Conservation (phyloP, 2,329 filamentous ascomycete genomes). For the Spiromastix sp. region DNA sequence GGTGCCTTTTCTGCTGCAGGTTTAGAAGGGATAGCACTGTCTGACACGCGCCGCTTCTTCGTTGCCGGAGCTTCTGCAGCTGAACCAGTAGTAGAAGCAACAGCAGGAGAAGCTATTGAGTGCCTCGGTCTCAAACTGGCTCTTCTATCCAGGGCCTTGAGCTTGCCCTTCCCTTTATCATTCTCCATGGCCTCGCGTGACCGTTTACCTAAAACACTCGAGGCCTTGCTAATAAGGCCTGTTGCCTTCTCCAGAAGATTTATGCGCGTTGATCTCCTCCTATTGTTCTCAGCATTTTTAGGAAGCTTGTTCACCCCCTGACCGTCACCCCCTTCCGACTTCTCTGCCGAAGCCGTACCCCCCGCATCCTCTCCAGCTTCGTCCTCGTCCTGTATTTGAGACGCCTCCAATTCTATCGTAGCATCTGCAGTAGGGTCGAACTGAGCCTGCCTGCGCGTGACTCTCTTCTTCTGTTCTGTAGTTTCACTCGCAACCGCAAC, state of each 20-base stretch:
- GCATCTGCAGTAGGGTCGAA: neutral
- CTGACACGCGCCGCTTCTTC: conserved; percentile 35
- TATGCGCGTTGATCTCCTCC: conserved; percentile 35
- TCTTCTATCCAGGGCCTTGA: conserved; percentile 47
- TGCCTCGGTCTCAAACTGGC: conserved; percentile 48
- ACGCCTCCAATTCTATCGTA: neutral
- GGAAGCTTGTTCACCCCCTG: too few relatives aligned
- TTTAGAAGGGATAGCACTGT: conserved; percentile 16
- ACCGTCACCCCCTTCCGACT: conserved; percentile 14
- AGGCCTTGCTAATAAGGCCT: conserved; percentile 38
- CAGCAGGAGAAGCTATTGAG: conserved; percentile 10
- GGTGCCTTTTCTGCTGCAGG: conserved; percentile 15
- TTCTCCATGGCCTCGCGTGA: conserved; percentile 43
- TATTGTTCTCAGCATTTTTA: conserved; percentile 18
- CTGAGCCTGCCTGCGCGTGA: neutral
- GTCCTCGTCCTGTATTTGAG: neutral
- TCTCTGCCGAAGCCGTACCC: conserved; percentile 8
- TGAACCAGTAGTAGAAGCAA: conserved; percentile 1
- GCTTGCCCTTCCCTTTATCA: conserved; percentile 38
- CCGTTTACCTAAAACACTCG: conserved; percentile 50
- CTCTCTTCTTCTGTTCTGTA: conserved; percentile 20
- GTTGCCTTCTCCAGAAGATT: conserved; percentile 33
- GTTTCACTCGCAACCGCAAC: conserved; percentile 20
- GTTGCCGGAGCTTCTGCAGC: conserved; percentile 20
- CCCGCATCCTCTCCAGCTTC: neutral